Base-by-base conservation (phyloP, 2,329 filamentous ascomycete genomes). In the Alternaria incomplexa region DNA sequence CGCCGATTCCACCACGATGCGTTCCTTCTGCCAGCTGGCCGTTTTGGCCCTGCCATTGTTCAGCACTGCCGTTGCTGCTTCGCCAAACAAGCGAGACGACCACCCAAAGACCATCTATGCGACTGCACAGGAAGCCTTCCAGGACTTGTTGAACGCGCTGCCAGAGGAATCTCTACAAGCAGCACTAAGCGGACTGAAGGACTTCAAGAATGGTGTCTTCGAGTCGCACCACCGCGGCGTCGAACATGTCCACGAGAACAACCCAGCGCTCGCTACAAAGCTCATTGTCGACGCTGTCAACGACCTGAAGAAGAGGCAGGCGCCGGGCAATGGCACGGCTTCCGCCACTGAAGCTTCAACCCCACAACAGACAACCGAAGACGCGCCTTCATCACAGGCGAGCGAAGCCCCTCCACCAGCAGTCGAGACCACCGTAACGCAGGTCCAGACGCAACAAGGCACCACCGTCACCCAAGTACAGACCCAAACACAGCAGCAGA, bases 161-260 rank as follows among this genome's bases (percentile, higher is more conserved):
- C 87, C 89, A 22, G 85, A 85, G 58, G 83, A 87, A 52, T 85
- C 87, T 45, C 82, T 94, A 57, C 89, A 92, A 77, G 85, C 86
- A 50, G 86, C 91, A 56, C 83, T 93, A 30, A 89, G 91, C 77
- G 82, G 85, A 64, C 85, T 87, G 48, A 84, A 85, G 51, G 87
- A 87, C 73, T 92, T 89, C 80, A 86, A 88, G 75, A 86, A 91
- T 73, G 90, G 90, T 62, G 85, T 92, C 59, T 91, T 89, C 77
- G 84, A 87, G 66, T 87, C 88, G 66, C 90, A 91, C 72, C 85
- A 84, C 68, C 83, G 85, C 11, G 89, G 89, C 25, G 83, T 91
- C 58, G 87, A 91, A 76, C 87, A 85, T 32, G 84, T 91, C 26
- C 86, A 89, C 79, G 82, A 83, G 46, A 85, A 86, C 66, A 85